Base-by-base conservation (phyloP, 2,329 filamentous ascomycete species). In the Cladosporium sp. region DNA sequence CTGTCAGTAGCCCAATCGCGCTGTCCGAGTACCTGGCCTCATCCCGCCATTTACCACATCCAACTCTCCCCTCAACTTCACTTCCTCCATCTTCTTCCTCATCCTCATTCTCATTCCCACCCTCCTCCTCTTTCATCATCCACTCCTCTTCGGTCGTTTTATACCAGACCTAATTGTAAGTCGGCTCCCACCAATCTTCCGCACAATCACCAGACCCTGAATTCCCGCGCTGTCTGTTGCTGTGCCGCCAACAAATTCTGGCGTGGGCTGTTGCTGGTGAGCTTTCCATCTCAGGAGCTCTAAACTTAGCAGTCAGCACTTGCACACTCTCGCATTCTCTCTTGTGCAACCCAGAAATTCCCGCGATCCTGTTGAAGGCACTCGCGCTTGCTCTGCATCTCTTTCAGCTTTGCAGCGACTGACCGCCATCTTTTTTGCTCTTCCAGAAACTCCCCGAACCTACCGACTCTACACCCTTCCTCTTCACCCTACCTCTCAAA, bases 261-360 rank as follows among this genome's bases (percentile, higher is more conserved):
- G 42, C 51, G 37, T 24, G 24, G 24, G 30, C 5, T 9, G 22
- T 9, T 4, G 22, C 5, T 9, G 9, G 22, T 34, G 36, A 47
- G 34, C 43, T 47, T n/a, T 27, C 22, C 17, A 51, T 43, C 53
- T 52, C 49, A 39, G 20, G 41, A 52, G 51, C 50, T 53, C 53
- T 40, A 53, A 51, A 54, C 22, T 53, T 51, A 47, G 51, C 44
- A 43, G 37, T 54, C 51, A 54, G 41, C 51, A 40, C 43, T 42
- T 50, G 22, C 41, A 30, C 9, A 30, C 9, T 39, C 37, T 20
- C 7, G 13, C 29, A 37, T 15, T 42, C 24, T 27, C 22, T 27
- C 9, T 27, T 27, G 22, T 27, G 22, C 22, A 27, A 27, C 22
- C 22, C 9, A 5, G 5, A 27, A 27, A 30, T 43, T 18, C 29